Evolutionary conservation across 352 stramenopile genomes (phyloP).

Genomic region (Globisporangium canariense): DNA sequence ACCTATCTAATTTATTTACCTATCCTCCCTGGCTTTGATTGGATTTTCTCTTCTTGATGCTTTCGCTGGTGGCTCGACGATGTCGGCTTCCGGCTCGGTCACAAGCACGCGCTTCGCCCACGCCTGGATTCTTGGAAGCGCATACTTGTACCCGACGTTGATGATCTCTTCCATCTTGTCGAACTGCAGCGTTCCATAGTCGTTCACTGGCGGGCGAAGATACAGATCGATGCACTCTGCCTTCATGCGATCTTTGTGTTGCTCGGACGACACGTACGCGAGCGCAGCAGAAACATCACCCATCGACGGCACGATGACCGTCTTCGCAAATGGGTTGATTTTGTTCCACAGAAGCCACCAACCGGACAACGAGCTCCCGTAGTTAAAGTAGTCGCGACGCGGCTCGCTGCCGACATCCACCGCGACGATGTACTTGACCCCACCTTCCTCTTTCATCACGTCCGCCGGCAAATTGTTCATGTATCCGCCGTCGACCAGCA

Average conservation of each 20-base stretch:
- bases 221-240: slow-evolving; percentile 88
- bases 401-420: slow-evolving; percentile 88
- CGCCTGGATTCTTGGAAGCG: slow-evolving; percentile 58
- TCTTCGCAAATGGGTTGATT: slow-evolving; percentile 87
- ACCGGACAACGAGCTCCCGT: slow-evolving; percentile 76
- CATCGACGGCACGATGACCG: slow-evolving; percentile 89
- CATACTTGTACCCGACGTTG: slow-evolving; percentile 80
- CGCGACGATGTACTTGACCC: slow-evolving; percentile 88
- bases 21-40: neutral
- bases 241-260: slow-evolving; percentile 84
- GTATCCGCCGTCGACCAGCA: slow-evolving; percentile 90
- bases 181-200: slow-evolving; percentile 91
- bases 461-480: slow-evolving; percentile 93
- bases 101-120: slow-evolving; percentile 56
- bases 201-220: slow-evolving; percentile 83
- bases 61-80: slow-evolving; percentile 25
- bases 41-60: neutral
- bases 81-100: slow-evolving; percentile 60
- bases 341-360: slow-evolving; percentile 92
- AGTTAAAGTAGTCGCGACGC: slow-evolving; percentile 72
- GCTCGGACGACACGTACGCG: slow-evolving; percentile 88
- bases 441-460: slow-evolving; percentile 88
- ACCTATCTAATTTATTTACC: slow-evolving; percentile 16
- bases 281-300: slow-evolving; percentile 88
- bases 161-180: slow-evolving; percentile 92